Evolutionary conservation across 768 basidiomycete species (phyloP).

Genomic region (Strobilomyces confusus): DNA sequence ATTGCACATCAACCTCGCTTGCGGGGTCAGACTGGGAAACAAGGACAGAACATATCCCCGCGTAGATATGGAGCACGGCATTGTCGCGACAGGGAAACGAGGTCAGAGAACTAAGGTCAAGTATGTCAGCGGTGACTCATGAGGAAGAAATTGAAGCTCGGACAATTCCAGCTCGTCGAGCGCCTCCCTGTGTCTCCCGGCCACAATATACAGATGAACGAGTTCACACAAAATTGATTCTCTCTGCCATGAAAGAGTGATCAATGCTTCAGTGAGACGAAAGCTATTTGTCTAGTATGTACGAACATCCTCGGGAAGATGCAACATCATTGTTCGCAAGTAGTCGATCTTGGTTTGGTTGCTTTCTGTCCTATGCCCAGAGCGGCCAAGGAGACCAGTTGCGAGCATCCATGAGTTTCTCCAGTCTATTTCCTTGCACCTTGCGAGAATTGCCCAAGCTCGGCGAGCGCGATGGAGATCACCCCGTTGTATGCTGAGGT

Average conservation of each 20-base stretch:
- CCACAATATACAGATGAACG: conserved; percentile 58
- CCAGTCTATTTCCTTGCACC: conserved; percentile 80
- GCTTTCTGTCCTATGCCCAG: conserved; percentile 26
- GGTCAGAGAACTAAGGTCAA: conserved; percentile 63
- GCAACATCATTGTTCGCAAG: conserved; percentile 68
- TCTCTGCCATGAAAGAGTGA: conserved; percentile 42
- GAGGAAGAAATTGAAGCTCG: conserved; percentile 21
- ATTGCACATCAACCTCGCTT: conserved; percentile 1
- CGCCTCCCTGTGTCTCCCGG: conserved; percentile 60
- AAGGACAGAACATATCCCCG: conserved; percentile 69
- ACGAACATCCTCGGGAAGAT: conserved; percentile 60
- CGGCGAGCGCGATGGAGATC: conserved; percentile 61
- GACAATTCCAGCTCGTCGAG: conserved; percentile 86
- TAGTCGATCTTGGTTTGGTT: conserved; percentile 48
- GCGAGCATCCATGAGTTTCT: conserved; percentile 65
- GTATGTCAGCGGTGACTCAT: not conserved
- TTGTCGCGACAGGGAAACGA: conserved; percentile 87
- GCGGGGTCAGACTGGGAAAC: conserved; percentile 40
- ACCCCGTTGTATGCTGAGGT: conserved; percentile 63
- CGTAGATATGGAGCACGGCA: conserved; percentile 74
- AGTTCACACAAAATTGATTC: conserved; percentile 75
- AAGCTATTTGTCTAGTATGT: not conserved
- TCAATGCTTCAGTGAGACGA: conserved; percentile 9
- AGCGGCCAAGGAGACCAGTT: conserved; percentile 48
- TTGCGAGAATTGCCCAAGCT: conserved; percentile 70